Evolutionary conservation across 2,329 filamentous ascomycete genomes (phyloP), one percentile per base, ranked within the genome.

Genomic region (Esteya vermicola): DNA sequence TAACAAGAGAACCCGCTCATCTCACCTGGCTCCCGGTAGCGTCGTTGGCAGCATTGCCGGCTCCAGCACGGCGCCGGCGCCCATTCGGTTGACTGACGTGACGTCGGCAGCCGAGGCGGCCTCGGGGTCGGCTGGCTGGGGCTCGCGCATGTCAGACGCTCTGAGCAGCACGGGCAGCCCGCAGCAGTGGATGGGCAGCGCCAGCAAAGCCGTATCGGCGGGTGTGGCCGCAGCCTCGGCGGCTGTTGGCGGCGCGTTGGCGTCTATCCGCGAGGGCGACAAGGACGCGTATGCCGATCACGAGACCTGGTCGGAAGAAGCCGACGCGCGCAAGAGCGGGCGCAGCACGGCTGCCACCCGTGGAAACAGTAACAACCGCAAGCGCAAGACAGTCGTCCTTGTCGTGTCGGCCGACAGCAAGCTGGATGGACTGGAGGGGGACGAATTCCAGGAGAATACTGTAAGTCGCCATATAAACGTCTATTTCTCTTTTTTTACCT

Each of bases 231-330:
- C 85, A 9, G 85, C 85, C 0, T 83, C 86, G 13, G 82, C 83
- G 16, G 84, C 74, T 36, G 75, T 93, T 45, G 85, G 85, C 32
- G 85, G 81, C 45, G 86, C 85, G 21, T 65, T 95, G 48, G 80
- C 80, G 40, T 79, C 83, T 14, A 91, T 93, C 48, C 73, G 82
- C 41, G 84, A 94, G 56, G 86, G 93, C 54, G 83, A 88, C 54
- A 78, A 76, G 54, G 72, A 75, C 45, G 81, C 81, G 38, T 91
- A 81, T 56, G 78, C 77, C 47, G 89, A 95, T 57, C 85, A 91
- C 59, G 82, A 85, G 55, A 78, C 85, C 39, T 95, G 89, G 89
- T 86, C 81, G 13, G 86, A 95, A 57, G 88, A 95, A 61, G 84
- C 81, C 19, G 80, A 84, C 50, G 71, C 81, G 36, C 75, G 81